phyloP scores from a whole-genome alignment of 495 filamentous ascomycete genomes.

The Aspergillus ostianus region DNA sequence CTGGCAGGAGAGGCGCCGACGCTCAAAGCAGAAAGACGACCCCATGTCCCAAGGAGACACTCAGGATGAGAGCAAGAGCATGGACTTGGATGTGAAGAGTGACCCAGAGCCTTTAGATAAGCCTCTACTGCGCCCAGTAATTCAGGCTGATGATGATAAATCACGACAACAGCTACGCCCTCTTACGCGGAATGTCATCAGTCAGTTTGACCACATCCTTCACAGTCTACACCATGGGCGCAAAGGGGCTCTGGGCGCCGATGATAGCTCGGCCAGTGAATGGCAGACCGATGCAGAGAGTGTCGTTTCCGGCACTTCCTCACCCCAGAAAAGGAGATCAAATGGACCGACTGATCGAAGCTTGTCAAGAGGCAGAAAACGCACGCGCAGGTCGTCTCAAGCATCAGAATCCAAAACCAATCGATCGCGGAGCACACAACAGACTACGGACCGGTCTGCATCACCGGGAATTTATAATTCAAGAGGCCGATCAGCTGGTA shows the following conservation, averaged over 20 bases:
- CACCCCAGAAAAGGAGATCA: constrained; percentile 15
- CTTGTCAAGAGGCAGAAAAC: constrained; percentile 33
- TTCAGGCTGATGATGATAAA: constrained; percentile 61
- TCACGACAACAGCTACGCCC: constrained; percentile 62
- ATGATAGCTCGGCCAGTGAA: constrained; percentile 23
- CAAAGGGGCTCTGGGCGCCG: constrained; percentile 36
- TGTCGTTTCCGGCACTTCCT: constrained; percentile 14
- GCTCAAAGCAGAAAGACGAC: neutral
- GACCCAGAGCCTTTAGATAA: constrained; percentile 20
- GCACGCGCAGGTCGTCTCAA: constrained; percentile 13
- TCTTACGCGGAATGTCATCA: constrained; percentile 60
- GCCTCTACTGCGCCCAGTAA: constrained; percentile 33
- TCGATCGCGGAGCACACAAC: constrained; percentile 13
- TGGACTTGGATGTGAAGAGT: constrained; percentile 14
- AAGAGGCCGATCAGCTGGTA: constrained; percentile 18
- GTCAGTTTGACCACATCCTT: constrained; percentile 64
- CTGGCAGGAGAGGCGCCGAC: constrained; percentile 18
- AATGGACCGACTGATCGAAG: constrained; percentile 12
- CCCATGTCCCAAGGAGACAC: constrained; percentile 4
- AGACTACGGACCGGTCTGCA: constrained; percentile 10
- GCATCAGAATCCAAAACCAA: constrained; percentile 6
- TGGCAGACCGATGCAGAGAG: constrained; percentile 24
- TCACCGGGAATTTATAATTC: constrained; percentile 19
- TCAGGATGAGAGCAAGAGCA: constrained; percentile 11
- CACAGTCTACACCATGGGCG: constrained; percentile 63